phyloP scores from a whole-genome alignment of 352 stramenopile species.

The Plasmopara muralis region DNA sequence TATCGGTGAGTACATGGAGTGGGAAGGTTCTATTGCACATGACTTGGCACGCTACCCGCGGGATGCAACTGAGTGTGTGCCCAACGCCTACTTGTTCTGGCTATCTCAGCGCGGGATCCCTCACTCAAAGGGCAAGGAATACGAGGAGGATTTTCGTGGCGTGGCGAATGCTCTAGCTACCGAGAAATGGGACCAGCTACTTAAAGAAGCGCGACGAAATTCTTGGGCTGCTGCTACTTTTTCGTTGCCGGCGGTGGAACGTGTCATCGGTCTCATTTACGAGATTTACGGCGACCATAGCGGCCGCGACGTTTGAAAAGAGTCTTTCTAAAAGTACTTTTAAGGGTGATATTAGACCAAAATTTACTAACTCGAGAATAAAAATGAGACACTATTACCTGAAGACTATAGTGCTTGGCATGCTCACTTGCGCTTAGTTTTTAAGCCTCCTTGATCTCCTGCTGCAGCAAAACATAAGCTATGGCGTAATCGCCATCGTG shows the following conservation, averaged over 20 bases:
- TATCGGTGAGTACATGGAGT: constrained; percentile 82
- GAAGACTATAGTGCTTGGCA: no score
- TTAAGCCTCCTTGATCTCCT: constrained; percentile 4
- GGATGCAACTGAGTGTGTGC: constrained; percentile 50
- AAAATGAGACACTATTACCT: no score
- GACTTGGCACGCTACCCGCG: constrained; percentile 66
- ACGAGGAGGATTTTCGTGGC: no score
- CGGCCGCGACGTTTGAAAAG: constrained; percentile 18
- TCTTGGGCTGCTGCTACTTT: constrained; percentile 33
- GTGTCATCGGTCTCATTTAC: constrained; percentile 50
- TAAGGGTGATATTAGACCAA: no score
- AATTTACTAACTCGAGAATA: no score
- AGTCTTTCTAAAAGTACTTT: no score
- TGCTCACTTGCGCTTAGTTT: no score
- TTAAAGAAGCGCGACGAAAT: not conserved
- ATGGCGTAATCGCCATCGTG: constrained; percentile 81
- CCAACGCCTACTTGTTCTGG: constrained; percentile 44
- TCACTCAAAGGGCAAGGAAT: no score
- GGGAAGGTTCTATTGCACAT: constrained; percentile 77
- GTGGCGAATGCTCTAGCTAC: no score
- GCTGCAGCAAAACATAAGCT: constrained; percentile 70
- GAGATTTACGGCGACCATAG: constrained; percentile 55
- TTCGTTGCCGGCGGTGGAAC: constrained; percentile 50
- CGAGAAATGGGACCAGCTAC: no score
- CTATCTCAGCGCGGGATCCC: no score